Evolutionary conservation across 2,329 filamentous ascomycete genomes (phyloP).

Genomic region (Colletotrichum gigasporum): DNA sequence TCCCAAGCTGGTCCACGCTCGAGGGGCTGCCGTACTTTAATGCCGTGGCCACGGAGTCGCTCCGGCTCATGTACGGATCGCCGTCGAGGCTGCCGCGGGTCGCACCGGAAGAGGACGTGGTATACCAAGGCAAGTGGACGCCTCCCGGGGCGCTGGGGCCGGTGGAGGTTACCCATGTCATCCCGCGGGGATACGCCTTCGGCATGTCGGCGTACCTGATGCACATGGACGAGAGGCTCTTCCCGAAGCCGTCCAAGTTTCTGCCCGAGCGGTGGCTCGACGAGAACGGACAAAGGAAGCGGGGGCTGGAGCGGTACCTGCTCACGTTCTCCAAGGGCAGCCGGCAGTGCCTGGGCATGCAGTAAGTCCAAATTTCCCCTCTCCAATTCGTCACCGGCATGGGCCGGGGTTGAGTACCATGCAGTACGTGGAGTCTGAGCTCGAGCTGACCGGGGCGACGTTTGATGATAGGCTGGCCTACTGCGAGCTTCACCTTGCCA

Average conservation of each 20-base stretch:
- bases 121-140: slow-evolving; percentile 38
- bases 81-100: slow-evolving; percentile 40
- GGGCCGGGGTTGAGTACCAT: not conserved
- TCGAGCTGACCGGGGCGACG: not conserved
- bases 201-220: slow-evolving; percentile 24
- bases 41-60: slow-evolving; percentile 47
- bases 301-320: slow-evolving; percentile 20
- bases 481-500: slow-evolving; percentile 39
- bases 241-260: slow-evolving; percentile 25
- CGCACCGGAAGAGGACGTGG: slow-evolving; percentile 40
- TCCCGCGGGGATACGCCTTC: slow-evolving; percentile 38
- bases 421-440: not conserved
- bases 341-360: slow-evolving; percentile 33
- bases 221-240: slow-evolving; percentile 27
- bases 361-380: slow-evolving; percentile 25
- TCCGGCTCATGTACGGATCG: slow-evolving; percentile 52
- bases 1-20: slow-evolving; percentile 35
- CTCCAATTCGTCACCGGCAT: slow-evolving; percentile 25
- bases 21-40: slow-evolving; percentile 49
- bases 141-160: not conserved
- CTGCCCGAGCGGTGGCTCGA: slow-evolving; percentile 35
- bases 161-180: slow-evolving; percentile 35
- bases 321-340: slow-evolving; percentile 32
- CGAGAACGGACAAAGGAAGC: slow-evolving; percentile 8
- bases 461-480: slow-evolving; percentile 36